A percentile compares a stretch with the other conserved stretches of the same genome.
Conservation (phyloP, 352 stramenopile genomes). For the Pythium sp. region DNA sequence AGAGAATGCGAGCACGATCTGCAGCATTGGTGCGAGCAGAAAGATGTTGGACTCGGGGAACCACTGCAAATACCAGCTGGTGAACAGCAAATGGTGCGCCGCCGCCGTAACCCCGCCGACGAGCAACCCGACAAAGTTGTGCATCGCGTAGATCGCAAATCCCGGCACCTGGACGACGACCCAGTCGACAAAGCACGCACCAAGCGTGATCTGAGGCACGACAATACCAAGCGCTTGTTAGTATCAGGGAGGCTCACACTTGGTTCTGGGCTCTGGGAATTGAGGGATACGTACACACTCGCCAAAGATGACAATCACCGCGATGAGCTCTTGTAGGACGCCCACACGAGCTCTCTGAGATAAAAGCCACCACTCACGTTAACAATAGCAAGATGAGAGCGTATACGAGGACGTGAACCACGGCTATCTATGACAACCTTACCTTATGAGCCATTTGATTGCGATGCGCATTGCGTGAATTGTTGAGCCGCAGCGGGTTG, state of each 20-base stretch:
- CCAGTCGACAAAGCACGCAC: constrained; percentile 4
- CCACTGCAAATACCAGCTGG: constrained; percentile 12
- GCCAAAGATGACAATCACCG: constrained; percentile 12
- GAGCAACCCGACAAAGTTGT: constrained; percentile 7
- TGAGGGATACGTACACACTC: constrained; percentile 27
- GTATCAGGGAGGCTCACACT: not conserved
- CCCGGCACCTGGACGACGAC: constrained; percentile 6
- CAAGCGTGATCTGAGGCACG: not conserved
- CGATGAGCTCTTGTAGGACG: constrained; percentile 9
- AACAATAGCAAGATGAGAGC: no score
- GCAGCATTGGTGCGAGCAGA: constrained; percentile 11
- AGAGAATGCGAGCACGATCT: constrained; percentile 13
- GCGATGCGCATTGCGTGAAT: not conserved
- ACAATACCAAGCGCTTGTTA: no score
- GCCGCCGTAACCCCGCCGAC: constrained; percentile 1
- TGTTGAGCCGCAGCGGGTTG: not conserved
- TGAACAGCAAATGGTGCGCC: constrained; percentile 10
- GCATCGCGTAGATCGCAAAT: not conserved
- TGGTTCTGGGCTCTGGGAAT: not conserved
- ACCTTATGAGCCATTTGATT: not conserved
- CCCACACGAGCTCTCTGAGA: not conserved
- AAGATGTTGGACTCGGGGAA: constrained; percentile 10
- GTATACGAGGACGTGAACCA: no score
- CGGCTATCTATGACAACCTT: no score
- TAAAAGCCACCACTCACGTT: not conserved